Evolutionary conservation across 768 basidiomycete species (phyloP).

Genomic region (Pleurotus djamor): DNA sequence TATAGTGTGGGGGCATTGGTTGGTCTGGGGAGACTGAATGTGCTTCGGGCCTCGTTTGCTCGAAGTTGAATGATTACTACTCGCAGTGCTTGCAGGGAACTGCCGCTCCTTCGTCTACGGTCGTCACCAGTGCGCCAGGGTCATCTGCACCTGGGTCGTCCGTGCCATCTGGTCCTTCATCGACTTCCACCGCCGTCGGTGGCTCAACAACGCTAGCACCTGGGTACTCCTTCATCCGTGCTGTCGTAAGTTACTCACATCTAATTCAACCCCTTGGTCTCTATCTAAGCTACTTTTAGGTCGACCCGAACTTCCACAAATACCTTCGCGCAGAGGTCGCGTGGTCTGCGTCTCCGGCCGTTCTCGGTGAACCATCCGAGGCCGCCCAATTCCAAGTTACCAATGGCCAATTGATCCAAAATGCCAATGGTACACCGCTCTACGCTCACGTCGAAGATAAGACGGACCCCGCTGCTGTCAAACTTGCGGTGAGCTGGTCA

Average conservation of each 20-base stretch:
- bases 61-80: conserved; percentile 41
- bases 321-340: conserved; percentile 53
- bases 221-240: conserved; percentile 55
- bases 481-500: conserved; percentile 49
- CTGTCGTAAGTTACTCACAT: conserved; percentile 36
- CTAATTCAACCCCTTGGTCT: neutral
- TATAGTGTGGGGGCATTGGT: conserved; percentile 51
- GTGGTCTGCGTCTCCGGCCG: conserved; percentile 41
- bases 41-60: conserved; percentile 44
- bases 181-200: conserved; percentile 25
- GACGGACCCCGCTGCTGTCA: conserved; percentile 42
- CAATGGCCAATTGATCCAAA: conserved; percentile 54
- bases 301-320: conserved; percentile 58
- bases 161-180: conserved; percentile 5
- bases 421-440: conserved; percentile 36
- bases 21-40: conserved; percentile 53
- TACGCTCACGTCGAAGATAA: conserved; percentile 49
- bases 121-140: conserved; percentile 12
- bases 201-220: conserved; percentile 42
- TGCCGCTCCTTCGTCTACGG: conserved; percentile 9
- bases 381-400: conserved; percentile 59
- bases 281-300: conserved; percentile 23
- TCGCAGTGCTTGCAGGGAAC: conserved; percentile 34
- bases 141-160: neutral
- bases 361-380: conserved; percentile 47